A percentile compares a stretch with the other conserved stretches of the same genome.
These are phyloP conservation scores for Phytophthora macrochlamydospora DNA, from an alignment of 352 stramenopile species.

Conservation along the genomic window DNA sequence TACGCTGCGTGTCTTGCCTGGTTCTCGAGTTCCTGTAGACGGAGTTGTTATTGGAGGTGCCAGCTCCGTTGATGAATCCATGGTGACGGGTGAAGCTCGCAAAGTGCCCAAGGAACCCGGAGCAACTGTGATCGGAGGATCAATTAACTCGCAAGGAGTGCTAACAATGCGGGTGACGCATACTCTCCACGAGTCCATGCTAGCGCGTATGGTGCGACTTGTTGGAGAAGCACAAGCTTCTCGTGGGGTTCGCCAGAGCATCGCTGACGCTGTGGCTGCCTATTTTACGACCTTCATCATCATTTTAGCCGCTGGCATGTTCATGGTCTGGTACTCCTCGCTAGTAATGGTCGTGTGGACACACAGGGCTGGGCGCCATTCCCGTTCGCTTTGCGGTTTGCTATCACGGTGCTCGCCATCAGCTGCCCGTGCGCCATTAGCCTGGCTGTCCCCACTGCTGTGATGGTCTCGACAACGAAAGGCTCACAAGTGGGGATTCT, in stretches of 20 bases:
- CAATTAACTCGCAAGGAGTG: conserved; percentile 73
- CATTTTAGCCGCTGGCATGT: conserved; percentile 58
- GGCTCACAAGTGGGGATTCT: conserved; percentile 81
- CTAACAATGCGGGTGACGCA: conserved; percentile 72
- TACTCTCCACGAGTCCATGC: conserved; percentile 78
- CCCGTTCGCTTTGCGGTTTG: conserved; percentile 78
- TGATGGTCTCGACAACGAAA: conserved; percentile 82
- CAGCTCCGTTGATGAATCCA: conserved; percentile 79
- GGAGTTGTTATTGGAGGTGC: conserved; percentile 67
- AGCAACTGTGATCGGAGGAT: conserved; percentile 68
- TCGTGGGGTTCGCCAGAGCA: conserved; percentile 63
- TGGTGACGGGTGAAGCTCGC: conserved; percentile 74
- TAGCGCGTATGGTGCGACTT: conserved; percentile 73
- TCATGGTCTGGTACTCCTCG: conserved; percentile 79
- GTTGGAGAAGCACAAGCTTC: conserved; percentile 77
- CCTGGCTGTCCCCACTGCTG: conserved; percentile 72
- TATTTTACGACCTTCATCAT: conserved; percentile 85
- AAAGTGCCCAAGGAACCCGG: conserved; percentile 71
- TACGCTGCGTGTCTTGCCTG: conserved; percentile 69
- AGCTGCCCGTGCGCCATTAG: conserved; percentile 82
- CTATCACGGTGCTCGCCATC: conserved; percentile 81
- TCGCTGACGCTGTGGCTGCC: conserved; percentile 66
- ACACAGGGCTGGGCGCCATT: conserved; percentile 64
- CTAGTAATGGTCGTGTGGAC: conserved; percentile 37
- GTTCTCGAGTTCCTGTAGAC: conserved; percentile 73